Base-by-base conservation (phyloP, 257 asterid species). In the Nicotiana noctiflora region DNA sequence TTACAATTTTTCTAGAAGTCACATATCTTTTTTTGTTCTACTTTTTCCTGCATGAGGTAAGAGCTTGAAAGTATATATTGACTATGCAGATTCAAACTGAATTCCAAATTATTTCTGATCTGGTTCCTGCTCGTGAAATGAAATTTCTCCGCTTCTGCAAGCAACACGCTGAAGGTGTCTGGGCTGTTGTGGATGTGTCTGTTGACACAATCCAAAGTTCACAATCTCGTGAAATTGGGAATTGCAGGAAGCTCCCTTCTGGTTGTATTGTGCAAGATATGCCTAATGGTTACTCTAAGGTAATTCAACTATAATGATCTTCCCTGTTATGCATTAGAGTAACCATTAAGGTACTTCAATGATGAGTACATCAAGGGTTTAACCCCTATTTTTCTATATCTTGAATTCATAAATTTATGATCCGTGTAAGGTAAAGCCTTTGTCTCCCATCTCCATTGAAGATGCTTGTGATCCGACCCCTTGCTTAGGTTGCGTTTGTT, bases 171-270 rank as follows among this genome's bases (percentile, higher is more conserved):
- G 95, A 88, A 31, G 94, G 88, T 76, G 77, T 72, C 34, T 93
- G 98, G 98, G 94, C 90, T 15, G 93, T 94, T 19, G 98, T 94
- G 78, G 97, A 94, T 61, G 87, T 93, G 53, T 93, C 98, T 23
- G 87, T 89, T n/a, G 95, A 93, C 32, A 1, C 82, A 62, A 60
- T 86, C 6, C 82, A 83, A 61, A 88, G 86, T 51, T 15, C 84
- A 4, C 23, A 62, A 21, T 85, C 88, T 56, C 84, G 78, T 11
- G 14, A 82, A 12, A 40, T 79, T 72, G 44, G 70, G 3, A 86
- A 75, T 70, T 92, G 91, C 86, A 83, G 94, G 75, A 92, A 96
- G 89, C 96, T 90, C n/a, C 98, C 97, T 81, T 93, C 98, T 1
- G 98, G 98, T 60, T 93, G 92, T 80, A 80, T 94, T 61, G 82